phyloP scores from a whole-genome alignment of 2,329 filamentous ascomycete species.

The Colletotrichum tofieldiae region DNA sequence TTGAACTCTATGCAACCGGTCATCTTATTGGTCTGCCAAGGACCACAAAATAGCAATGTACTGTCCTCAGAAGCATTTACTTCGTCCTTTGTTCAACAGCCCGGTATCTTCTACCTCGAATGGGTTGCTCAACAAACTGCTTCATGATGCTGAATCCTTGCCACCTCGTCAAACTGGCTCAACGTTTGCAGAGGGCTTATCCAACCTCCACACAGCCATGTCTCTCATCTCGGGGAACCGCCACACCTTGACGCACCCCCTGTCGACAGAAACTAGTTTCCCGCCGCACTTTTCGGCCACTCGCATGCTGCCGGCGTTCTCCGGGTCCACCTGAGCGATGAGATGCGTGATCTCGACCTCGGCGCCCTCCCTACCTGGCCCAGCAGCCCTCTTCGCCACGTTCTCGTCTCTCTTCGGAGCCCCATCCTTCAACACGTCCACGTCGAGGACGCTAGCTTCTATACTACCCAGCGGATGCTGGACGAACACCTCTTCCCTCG shows the following conservation, averaged over 20 bases:
- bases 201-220: constrained; percentile 28
- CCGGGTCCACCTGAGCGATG: constrained; percentile 21
- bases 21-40: too few species aligned
- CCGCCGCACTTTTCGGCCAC: constrained; percentile 27
- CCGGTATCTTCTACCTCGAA: not conserved
- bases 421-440: too few species aligned
- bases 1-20: not conserved
- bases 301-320: constrained; percentile 16
- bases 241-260: constrained; percentile 25
- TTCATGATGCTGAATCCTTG: not conserved
- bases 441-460: not conserved
- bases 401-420: not conserved
- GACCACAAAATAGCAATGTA: too few species aligned
- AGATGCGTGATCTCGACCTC: constrained; percentile 23
- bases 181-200: not conserved
- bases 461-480: not conserved
- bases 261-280: not conserved
- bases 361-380: not conserved
- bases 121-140: not conserved
- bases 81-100: not conserved
- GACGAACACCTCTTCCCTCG: not conserved
- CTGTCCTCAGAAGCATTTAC: too few species aligned
- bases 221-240: constrained; percentile 26
- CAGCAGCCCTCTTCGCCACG: not conserved
- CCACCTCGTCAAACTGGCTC: not conserved